phyloP scores from a whole-genome alignment of 208 protist species.

The Trypanosoma congolense region DNA sequence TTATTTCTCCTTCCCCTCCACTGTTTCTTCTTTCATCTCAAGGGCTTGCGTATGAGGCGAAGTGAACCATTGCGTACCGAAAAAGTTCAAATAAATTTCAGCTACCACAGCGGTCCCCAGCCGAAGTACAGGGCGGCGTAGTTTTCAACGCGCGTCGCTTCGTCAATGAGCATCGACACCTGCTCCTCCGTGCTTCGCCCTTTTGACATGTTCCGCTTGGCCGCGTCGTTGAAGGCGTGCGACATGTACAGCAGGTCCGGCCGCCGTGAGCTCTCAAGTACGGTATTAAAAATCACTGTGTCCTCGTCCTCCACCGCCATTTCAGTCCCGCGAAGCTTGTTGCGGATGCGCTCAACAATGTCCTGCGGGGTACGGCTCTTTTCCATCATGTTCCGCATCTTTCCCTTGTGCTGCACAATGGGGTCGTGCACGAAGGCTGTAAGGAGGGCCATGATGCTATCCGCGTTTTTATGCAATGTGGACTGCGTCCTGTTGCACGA shows the following conservation, averaged over 20 bases:
- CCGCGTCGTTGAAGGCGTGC: slow-evolving; percentile 81
- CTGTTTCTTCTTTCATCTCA: too few relatives aligned
- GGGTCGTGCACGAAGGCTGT: slow-evolving; percentile 99
- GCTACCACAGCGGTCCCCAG: slow-evolving; percentile 87
- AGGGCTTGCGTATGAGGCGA: too few relatives aligned
- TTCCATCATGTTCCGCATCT: slow-evolving; percentile 97
- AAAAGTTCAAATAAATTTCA: slow-evolving; percentile 2
- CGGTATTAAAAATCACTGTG: slow-evolving; percentile 78
- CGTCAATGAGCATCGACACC: slow-evolving; percentile 85
- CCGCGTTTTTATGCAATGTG: slow-evolving; percentile 96
- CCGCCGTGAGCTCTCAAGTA: slow-evolving; percentile 60
- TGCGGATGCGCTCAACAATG: slow-evolving; percentile 95
- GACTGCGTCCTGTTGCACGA: slow-evolving; percentile 96
- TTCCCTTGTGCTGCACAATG: slow-evolving; percentile 94
- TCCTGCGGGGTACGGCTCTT: slow-evolving; percentile 82
- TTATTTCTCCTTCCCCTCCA: too few relatives aligned
- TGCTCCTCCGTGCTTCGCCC: slow-evolving; percentile 63
- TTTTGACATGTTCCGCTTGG: slow-evolving; percentile 35
- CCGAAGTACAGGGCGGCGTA: slow-evolving; percentile 89
- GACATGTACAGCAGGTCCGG: slow-evolving; percentile 89
- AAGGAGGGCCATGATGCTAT: slow-evolving; percentile 98
- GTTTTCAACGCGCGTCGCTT: slow-evolving; percentile 84
- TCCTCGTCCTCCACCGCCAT: slow-evolving; percentile 79
- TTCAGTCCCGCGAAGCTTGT: slow-evolving; percentile 98
- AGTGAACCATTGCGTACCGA: too few relatives aligned